phyloP scores from a whole-genome alignment of 73 alveolate species.

The Paraurostyla sp. region DNA sequence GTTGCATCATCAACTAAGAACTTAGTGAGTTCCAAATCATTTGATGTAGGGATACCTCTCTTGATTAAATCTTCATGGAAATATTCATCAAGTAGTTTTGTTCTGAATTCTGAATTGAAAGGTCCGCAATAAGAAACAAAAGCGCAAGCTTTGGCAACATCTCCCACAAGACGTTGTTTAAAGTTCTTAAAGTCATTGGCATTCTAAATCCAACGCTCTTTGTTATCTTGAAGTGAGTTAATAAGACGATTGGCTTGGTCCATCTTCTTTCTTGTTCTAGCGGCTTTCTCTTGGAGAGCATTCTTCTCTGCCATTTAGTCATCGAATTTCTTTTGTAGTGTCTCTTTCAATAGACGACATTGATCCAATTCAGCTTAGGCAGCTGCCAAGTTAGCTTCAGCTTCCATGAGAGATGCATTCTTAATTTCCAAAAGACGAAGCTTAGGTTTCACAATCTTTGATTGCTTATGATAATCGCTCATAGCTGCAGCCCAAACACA shows the following conservation, averaged over 20 bases:
- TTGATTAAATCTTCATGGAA: conserved; percentile 93
- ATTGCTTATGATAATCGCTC: conserved; percentile 96
- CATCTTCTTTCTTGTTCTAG: conserved; percentile 96
- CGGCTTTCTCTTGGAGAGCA: conserved; percentile 93
- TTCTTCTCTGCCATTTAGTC: conserved; percentile 96
- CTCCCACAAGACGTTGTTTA: conserved; percentile 98
- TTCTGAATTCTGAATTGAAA: conserved; percentile 99
- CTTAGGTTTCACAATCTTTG: conserved; percentile 98
- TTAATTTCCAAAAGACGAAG: conserved; percentile 86
- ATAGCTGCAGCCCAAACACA: conserved; percentile 96
- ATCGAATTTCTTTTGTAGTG: conserved; percentile 94
- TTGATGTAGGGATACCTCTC: conserved; percentile 94
- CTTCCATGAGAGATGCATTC: conserved; percentile 89
- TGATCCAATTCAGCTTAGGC: conserved; percentile 97
- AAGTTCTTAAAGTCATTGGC: conserved; percentile 98
- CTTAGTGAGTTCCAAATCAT: conserved; percentile 86
- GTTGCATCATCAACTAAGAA: conserved; percentile 99
- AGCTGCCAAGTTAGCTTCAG: conserved; percentile 93
- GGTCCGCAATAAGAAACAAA: conserved; percentile 99
- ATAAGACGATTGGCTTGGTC: conserved; percentile 98
- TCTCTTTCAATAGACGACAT: conserved; percentile 92
- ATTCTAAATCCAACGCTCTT: conserved; percentile 96
- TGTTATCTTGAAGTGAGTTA: conserved; percentile 95
- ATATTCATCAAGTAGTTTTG: conserved; percentile 92
- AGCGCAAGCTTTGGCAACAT: conserved; percentile 99